Conservation (phyloP, 2,329 filamentous ascomycete species). For the Chrysoporthe cubensis region DNA sequence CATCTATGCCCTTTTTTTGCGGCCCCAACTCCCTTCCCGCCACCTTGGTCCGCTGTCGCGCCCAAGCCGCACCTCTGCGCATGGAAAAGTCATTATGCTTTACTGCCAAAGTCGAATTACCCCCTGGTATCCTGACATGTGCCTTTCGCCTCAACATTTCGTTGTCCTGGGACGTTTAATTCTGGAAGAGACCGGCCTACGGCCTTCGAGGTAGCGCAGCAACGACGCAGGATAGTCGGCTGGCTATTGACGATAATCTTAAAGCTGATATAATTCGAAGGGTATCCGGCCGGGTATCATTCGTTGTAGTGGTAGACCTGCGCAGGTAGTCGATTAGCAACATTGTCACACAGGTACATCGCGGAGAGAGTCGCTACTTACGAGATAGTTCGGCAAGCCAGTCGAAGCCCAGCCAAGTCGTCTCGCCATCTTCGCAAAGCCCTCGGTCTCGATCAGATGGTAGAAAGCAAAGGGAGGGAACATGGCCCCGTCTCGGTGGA, state of each 20-base stretch:
- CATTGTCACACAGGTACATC: background rate
- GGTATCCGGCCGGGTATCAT: constrained; percentile 41
- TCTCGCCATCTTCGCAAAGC: constrained; percentile 96
- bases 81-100: background rate
- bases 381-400: constrained; percentile 97
- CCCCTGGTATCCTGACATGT: background rate
- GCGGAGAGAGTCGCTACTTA: constrained; percentile 46
- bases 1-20: background rate
- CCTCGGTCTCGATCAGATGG: constrained; percentile 95
- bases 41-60: background rate
- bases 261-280: constrained; percentile 12
- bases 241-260: background rate
- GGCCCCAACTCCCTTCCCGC: constrained; percentile 5
- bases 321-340: constrained; percentile 17
- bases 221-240: background rate
- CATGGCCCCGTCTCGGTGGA: constrained; percentile 97
- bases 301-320: constrained; percentile 92
- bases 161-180: background rate
- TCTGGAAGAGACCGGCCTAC: background rate
- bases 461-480: constrained; percentile 97
- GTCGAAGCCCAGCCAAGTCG: constrained; percentile 82
- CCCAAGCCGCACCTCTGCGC: background rate
- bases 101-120: background rate
- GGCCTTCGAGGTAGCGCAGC: background rate
- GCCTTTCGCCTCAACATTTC: background rate